A percentile compares a stretch with the other conserved stretches of the same genome.
phyloP scores from a whole-genome alignment of 805 yeast genomes.

The Candida multigemmis region DNA sequence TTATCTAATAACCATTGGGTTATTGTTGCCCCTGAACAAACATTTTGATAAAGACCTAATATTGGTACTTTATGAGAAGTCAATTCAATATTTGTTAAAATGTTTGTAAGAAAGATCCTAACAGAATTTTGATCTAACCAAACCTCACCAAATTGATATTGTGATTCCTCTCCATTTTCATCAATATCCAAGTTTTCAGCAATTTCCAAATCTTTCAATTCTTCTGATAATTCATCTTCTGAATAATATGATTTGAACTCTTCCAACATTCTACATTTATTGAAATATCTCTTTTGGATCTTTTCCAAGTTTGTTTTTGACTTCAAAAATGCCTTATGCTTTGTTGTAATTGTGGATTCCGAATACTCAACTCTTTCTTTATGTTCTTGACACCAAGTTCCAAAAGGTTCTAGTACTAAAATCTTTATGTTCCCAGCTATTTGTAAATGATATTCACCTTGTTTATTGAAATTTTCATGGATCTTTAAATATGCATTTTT shows the following conservation, averaged over 20 bases:
- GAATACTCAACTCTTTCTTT: constrained; percentile 55
- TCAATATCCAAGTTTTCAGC: constrained; percentile 1
- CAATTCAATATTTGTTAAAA: constrained; percentile 37
- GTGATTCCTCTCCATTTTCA: constrained; percentile 13
- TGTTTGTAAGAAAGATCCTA: constrained; percentile 24
- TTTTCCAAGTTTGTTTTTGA: constrained; percentile 40
- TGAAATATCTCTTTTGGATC: constrained; percentile 63
- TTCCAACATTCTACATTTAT: constrained; percentile 67
- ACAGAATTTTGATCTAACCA: constrained; percentile 19
- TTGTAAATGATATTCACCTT: constrained; percentile 50
- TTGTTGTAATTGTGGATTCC: constrained; percentile 41
- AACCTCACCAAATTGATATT: constrained; percentile 23
- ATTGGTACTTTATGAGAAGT: constrained; percentile 53
- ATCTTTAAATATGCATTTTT: constrained; percentile 55
- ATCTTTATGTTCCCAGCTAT: constrained; percentile 54
- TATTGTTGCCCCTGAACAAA: constrained; percentile 52
- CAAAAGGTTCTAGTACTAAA: constrained; percentile 61
- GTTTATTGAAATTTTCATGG: constrained; percentile 42
- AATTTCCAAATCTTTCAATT: constrained; percentile 1
- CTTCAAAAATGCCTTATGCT: constrained; percentile 43
- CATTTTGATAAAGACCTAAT: constrained; percentile 57
- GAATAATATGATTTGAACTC: constrained; percentile 43
- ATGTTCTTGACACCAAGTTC: constrained; percentile 70
- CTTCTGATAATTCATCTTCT: constrained; percentile 29
- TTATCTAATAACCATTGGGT: constrained; percentile 50